These are phyloP conservation scores for Candida awuae DNA, from an alignment of 805 yeast genomes.

Conservation along the genomic window DNA sequence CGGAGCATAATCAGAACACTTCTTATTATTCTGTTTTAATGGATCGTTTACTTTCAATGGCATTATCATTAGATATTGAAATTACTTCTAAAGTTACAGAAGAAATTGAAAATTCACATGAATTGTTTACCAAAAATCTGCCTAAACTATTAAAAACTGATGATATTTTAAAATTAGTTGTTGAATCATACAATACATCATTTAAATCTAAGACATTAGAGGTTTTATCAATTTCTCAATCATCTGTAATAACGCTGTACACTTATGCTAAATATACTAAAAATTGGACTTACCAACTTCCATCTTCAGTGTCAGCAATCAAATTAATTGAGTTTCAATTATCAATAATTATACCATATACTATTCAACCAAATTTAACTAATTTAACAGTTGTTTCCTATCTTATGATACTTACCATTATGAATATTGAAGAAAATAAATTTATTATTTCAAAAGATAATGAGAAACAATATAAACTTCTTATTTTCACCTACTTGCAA, in stretches of 20 bases:
- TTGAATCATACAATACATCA: constrained; percentile 35
- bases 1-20: background rate
- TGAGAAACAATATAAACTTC: background rate
- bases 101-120: constrained; percentile 31
- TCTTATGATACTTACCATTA: constrained; percentile 13
- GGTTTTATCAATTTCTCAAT: constrained; percentile 11
- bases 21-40: constrained; percentile 15
- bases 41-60: constrained; percentile 32
- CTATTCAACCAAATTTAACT: constrained; percentile 18
- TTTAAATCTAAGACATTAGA: constrained; percentile 11
- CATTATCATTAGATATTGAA: constrained; percentile 61
- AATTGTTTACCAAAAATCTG: constrained; percentile 30
- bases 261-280: constrained; percentile 21
- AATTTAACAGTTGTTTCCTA: constrained; percentile 15
- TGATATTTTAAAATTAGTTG: constrained; percentile 33
- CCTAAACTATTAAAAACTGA: constrained; percentile 27
- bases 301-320: constrained; percentile 10
- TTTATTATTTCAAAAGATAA: background rate
- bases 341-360: constrained; percentile 34
- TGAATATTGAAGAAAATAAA: constrained; percentile 1
- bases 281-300: constrained; percentile 2
- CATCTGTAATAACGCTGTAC: constrained; percentile 13
- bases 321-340: constrained; percentile 35
- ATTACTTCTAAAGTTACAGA: constrained; percentile 34
- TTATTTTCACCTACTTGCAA: constrained; percentile 22